Evolutionary conservation across 768 basidiomycete species (phyloP), one percentile per base, ranked within the genome.

Genomic region (Porphyrellus cyaneotinctus): DNA sequence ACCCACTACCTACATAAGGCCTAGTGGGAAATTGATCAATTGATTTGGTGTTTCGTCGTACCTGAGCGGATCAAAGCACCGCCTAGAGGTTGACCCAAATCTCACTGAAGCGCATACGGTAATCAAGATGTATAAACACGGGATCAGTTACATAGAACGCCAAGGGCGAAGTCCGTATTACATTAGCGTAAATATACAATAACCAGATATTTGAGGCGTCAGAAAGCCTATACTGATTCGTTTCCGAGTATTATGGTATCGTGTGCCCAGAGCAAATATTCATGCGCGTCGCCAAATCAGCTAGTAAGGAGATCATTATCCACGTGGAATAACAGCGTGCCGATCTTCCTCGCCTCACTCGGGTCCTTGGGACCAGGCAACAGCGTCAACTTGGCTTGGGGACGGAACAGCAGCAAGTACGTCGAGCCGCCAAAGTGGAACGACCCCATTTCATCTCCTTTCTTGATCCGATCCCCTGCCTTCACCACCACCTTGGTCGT

Each of bases 391-490:
- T 49, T 39, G 37, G 65, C 65, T 46, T 71, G 26, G 9, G 66
- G 64, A 28, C 70, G 51, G 69, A 83, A 84, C 17, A 81, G 52
- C 43, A 78, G 54, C 51, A 73, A 67, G 52, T 79, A 73, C 1
- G 78, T 74, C 20, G 79, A 84, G 2, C 82, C 82, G 1, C 81
- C 81, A 67, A 83, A 84, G 59, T 83, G 82, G 74, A 86, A 82
- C 70, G 74, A 77, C 54, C 84, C 84, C 0, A 82, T 54, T 59
- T 84, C 67, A 23, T 84, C 77, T 1, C 85, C 83, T 56, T 77
- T 78, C 50, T 66, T 69, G 22, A 85, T 64, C 38, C 54, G 53
- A 28, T 82, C 63, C 1, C 79, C 78, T 14, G 63, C 70, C 61
- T 65, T 66, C 22, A 84, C 82, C 1, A 68, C 75, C 18, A 76